Conservation (phyloP, 2,329 filamentous ascomycete species). For the Fusarium sp. region DNA sequence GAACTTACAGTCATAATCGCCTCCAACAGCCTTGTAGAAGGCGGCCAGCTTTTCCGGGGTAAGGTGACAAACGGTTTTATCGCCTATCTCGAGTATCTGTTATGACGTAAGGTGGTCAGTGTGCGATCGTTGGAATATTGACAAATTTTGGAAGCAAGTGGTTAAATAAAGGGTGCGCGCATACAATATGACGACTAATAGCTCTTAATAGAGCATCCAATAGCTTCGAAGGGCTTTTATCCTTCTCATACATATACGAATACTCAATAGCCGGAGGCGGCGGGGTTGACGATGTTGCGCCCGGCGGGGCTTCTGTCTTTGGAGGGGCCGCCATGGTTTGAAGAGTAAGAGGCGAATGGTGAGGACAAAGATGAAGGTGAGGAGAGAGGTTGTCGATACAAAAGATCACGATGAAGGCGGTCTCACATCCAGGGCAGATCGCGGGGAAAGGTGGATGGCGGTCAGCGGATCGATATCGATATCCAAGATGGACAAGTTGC, state of each 20-base stretch:
- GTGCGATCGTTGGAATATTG: not conserved
- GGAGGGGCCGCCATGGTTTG: conserved; percentile 41
- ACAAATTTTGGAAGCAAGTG: not conserved
- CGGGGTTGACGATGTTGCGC: conserved; percentile 34
- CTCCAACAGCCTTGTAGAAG: conserved; percentile 79
- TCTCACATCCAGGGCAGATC: conserved; percentile 36
- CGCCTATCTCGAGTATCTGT: conserved; percentile 67
- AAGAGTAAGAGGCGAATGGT: not conserved
- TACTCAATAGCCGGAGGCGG: conserved; percentile 56
- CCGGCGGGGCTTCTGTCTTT: conserved; percentile 36
- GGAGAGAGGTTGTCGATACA: not conserved
- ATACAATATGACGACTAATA: conserved; percentile 76
- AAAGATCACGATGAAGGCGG: conserved; percentile 1
- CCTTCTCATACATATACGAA: conserved; percentile 72
- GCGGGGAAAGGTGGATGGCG: conserved; percentile 32
- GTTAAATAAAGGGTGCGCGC: conserved; percentile 43
- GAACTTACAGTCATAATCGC: conserved; percentile 73
- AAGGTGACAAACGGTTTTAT: conserved; percentile 61
- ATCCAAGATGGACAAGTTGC: conserved; percentile 16
- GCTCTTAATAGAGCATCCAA: conserved; percentile 75
- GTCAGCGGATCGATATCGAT: conserved; percentile 29
- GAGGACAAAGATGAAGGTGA: not conserved
- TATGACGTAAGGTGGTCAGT: conserved; percentile 26
- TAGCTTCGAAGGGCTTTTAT: conserved; percentile 73
- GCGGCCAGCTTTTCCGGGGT: conserved; percentile 77